A percentile compares a stretch with the other conserved stretches of the same genome.
Conservation (phyloP, 2,329 filamentous ascomycete species). For the Paecilomyces variotii region DNA sequence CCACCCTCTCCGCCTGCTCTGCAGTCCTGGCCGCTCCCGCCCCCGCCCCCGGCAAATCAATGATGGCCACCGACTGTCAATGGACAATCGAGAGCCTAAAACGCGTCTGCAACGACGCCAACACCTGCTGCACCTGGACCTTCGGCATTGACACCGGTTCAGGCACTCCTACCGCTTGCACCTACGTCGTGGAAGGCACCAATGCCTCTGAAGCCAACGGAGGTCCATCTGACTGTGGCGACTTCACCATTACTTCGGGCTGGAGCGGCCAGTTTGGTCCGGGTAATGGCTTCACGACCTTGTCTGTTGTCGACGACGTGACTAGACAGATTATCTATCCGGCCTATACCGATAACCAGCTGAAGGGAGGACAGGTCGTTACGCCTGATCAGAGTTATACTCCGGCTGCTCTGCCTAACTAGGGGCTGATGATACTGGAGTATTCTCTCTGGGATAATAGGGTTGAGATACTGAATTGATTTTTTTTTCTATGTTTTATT, state of each 20-base stretch:
- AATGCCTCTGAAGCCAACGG: constrained; percentile 32
- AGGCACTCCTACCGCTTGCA: constrained; percentile 25
- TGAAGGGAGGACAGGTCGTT: constrained; percentile 38
- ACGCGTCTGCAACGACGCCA: constrained; percentile 33
- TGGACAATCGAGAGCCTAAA: constrained; percentile 38
- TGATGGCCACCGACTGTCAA: constrained; percentile 33
- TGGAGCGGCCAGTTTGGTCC: constrained; percentile 51
- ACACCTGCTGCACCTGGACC: constrained; percentile 38
- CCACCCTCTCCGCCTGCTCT: constrained; percentile 27
- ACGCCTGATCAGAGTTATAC: constrained; percentile 44
- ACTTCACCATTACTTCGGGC: constrained; percentile 45
- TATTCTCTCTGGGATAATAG: too few species aligned
- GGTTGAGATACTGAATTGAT: too few species aligned
- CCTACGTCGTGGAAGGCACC: constrained; percentile 30
- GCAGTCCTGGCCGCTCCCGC: constrained; percentile 30
- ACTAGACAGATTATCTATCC: constrained; percentile 42
- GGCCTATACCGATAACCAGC: constrained; percentile 46
- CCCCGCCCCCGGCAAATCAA: constrained; percentile 21
- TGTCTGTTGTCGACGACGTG: constrained; percentile 42
- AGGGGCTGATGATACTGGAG: too few species aligned
- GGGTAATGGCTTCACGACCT: constrained; percentile 47
- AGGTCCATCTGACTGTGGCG: constrained; percentile 39
- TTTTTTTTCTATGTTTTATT: too few species aligned
- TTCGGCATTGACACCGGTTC: constrained; percentile 35
- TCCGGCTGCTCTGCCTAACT: constrained; percentile 19